Conservation (phyloP, 2,329 filamentous ascomycete genomes). For the Cytospora mali region DNA sequence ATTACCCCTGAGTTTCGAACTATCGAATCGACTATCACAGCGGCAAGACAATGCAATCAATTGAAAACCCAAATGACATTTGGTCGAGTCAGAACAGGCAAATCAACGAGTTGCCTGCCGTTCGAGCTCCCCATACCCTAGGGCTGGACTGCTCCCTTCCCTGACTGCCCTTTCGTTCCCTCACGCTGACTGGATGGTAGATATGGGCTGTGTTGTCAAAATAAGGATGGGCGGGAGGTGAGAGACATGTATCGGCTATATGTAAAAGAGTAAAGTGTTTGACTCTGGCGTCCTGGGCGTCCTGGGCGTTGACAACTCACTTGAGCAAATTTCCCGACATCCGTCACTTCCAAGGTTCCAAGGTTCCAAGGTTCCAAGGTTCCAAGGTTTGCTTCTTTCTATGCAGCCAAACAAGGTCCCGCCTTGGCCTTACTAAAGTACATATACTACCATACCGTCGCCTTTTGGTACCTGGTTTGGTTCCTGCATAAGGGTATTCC, state of each 20-base stretch:
- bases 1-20: neutral
- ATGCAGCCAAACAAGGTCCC: no score
- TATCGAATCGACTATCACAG: neutral
- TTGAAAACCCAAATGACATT: neutral
- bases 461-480: constrained; percentile 16
- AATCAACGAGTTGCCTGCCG: neutral
- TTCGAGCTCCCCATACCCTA: no score
- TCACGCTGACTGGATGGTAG: neutral
- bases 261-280: neutral
- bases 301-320: neutral
- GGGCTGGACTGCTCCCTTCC: no score
- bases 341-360: no score
- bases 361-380: no score
- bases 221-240: neutral
- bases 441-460: constrained; percentile 2
- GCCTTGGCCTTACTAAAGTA: no score
- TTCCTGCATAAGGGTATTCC: constrained; percentile 8
- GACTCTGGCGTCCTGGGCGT: neutral
- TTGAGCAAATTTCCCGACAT: neutral
- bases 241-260: neutral
- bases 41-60: constrained; percentile 1
- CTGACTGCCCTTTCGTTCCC: neutral
- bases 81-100: neutral
- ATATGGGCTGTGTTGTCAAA: neutral
- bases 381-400: no score